phyloP scores from a whole-genome alignment of 306 rosid species.

The Spatholobus suberectus region DNA sequence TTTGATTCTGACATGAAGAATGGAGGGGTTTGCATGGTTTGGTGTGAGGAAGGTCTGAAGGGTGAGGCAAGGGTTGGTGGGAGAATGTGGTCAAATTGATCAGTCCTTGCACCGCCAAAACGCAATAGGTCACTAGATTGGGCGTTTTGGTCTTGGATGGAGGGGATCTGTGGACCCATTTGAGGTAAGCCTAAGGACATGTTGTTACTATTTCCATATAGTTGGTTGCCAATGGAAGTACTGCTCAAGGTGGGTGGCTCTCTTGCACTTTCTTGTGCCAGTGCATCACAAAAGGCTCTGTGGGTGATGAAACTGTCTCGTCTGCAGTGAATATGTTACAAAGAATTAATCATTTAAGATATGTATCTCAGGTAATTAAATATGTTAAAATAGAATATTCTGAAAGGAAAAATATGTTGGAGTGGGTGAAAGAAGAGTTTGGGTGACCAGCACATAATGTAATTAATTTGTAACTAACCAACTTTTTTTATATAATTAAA shows the following conservation, averaged over 20 bases:
- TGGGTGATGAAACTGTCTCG: slow-evolving; percentile 58
- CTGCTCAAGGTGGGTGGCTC: slow-evolving; percentile 59
- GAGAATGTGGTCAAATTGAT: slow-evolving; percentile 57
- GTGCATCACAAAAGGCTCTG: slow-evolving; percentile 59
- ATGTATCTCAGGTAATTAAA: background rate
- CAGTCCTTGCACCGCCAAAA: slow-evolving; percentile 40
- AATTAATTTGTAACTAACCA: too few species aligned
- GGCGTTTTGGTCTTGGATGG: slow-evolving; percentile 44
- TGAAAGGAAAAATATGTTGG: background rate
- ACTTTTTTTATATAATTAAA: too few species aligned
- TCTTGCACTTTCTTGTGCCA: slow-evolving; percentile 52
- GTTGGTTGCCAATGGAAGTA: slow-evolving; percentile 47
- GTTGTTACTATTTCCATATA: slow-evolving; percentile 52
- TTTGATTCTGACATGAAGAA: slow-evolving; percentile 33
- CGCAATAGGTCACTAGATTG: slow-evolving; percentile 52
- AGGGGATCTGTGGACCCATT: slow-evolving; percentile 49
- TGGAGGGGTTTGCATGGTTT: slow-evolving; percentile 16
- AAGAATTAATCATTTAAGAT: background rate
- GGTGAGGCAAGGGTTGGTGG: slow-evolving; percentile 47
- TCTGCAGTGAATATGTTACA: slow-evolving; percentile 34
- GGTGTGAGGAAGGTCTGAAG: slow-evolving; percentile 23
- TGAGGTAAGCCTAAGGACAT: slow-evolving; percentile 54
- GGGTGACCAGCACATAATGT: too few species aligned
- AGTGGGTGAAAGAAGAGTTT: slow-evolving; percentile 12
- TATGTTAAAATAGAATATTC: slow-evolving; percentile 19